Conservation (phyloP, 129 eudicot genomes). For the Helianthus annuus region HanXRQr2.0-SUNRISE NC_035439.2:132486633-132487132, state of each 20-base stretch:
- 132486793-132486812: background rate
- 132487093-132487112: constrained; percentile 42
- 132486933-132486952: constrained; percentile 60
- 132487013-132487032: constrained; percentile 60
- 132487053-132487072: constrained; percentile 59
- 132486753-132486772: background rate
- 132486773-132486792: background rate
- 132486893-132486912: constrained; percentile 54
- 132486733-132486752: background rate
- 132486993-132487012: constrained; percentile 80
- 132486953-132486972: constrained; percentile 47
- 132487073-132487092: constrained; percentile 60
- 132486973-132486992: constrained; percentile 59
- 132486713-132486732: background rate
- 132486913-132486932: constrained; percentile 62
- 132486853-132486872: constrained; percentile 5
- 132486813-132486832: background rate
- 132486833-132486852: background rate
- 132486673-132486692: constrained; percentile 38
- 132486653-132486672: constrained; percentile 49
- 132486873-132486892: constrained; percentile 47
- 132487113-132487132: constrained; percentile 48
- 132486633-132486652: constrained; percentile 66
- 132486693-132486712: background rate
- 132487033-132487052: constrained; percentile 63